Conservation (phyloP, 345 rosid genomes). For the Camelina hispida region DNA sequence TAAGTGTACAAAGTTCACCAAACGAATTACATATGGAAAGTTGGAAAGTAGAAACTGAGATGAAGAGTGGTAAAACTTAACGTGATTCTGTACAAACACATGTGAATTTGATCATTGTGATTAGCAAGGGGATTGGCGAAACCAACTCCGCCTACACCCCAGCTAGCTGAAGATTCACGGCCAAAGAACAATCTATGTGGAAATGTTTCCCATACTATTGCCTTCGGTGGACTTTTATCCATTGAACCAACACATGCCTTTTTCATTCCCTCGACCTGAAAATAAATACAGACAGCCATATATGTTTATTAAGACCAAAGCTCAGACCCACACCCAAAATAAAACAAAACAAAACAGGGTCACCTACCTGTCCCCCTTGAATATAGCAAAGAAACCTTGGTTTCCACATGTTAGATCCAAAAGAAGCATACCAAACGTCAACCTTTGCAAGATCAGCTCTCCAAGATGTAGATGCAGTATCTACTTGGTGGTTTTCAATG, state of each 20-base stretch:
- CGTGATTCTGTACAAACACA: conserved; percentile 86
- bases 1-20: conserved; percentile 21
- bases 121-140: conserved; percentile 67
- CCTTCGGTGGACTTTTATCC: conserved; percentile 78
- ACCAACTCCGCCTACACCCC: conserved; percentile 96
- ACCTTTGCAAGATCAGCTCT: conserved; percentile 67
- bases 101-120: conserved; percentile 51
- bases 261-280: conserved; percentile 77
- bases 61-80: conserved; percentile 41
- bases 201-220: conserved; percentile 67
- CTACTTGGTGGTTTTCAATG: conserved; percentile 50
- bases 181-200: conserved; percentile 87
- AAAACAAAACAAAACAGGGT: background rate
- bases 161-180: conserved; percentile 54
- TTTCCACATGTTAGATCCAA: conserved; percentile 88
- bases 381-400: conserved; percentile 83
- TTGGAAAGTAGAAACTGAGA: conserved; percentile 2
- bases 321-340: background rate
- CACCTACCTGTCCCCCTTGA: conserved; percentile 79
- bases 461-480: conserved; percentile 51
- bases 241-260: conserved; percentile 68
- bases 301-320: conserved; percentile 1
- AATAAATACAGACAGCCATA: conserved; percentile 1
- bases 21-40: background rate
- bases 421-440: conserved; percentile 86